These are phyloP conservation scores for Pythium myriotylum DNA, from an alignment of 352 stramenopile genomes.

Conservation along the genomic window DNA sequence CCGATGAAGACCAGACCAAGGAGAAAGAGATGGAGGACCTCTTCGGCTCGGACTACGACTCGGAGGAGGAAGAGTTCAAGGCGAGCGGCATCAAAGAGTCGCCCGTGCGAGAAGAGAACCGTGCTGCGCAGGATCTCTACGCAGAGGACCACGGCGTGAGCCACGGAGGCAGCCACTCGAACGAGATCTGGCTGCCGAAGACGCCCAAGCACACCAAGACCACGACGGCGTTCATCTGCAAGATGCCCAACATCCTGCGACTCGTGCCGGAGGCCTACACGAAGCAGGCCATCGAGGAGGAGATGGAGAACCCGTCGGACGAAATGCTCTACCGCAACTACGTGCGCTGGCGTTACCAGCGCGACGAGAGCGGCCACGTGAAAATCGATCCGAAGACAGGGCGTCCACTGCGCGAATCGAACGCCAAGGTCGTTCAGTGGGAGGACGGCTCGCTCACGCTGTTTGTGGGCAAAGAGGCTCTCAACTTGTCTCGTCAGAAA, in stretches of 20 bases:
- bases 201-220: constrained; percentile 70
- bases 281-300: constrained; percentile 67
- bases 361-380: constrained; percentile 59
- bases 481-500: constrained; percentile 84
- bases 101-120: constrained; percentile 62
- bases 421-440: constrained; percentile 87
- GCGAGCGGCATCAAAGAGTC: constrained; percentile 87
- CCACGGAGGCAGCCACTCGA: constrained; percentile 35
- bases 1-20: constrained; percentile 36
- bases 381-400: constrained; percentile 67
- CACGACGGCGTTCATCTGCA: constrained; percentile 68
- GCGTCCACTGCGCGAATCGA: constrained; percentile 66
- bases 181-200: constrained; percentile 77
- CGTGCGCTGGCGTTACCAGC: constrained; percentile 76
- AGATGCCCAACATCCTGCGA: constrained; percentile 87
- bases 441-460: constrained; percentile 85
- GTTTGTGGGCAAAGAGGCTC: constrained; percentile 83
- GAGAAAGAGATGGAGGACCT: constrained; percentile 88
- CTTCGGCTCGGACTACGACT: constrained; percentile 89
- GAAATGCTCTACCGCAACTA: constrained; percentile 88
- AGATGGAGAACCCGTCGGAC: constrained; percentile 85
- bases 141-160: constrained; percentile 38
- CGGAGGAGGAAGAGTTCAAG: constrained; percentile 89
- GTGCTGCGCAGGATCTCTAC: constrained; percentile 41
- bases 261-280: constrained; percentile 82